Percentiles rank a stretch among this genome's conserved stretches.
Evolutionary conservation across 768 basidiomycete species (phyloP).

Genomic region (Agaricus subrufescens): DNA sequence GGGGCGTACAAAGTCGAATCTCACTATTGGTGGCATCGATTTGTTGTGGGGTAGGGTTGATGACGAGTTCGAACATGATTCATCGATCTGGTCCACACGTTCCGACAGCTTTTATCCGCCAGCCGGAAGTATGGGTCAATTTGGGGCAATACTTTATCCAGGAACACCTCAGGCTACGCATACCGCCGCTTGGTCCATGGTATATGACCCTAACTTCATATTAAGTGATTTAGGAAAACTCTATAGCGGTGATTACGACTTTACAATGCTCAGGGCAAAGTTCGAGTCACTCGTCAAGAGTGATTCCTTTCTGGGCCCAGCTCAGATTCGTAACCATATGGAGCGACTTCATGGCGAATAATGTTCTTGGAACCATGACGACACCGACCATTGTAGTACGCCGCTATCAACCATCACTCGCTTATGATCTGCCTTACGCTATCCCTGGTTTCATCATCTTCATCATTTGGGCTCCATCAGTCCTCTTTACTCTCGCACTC

Average conservation of each 20-base stretch:
- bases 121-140: background rate
- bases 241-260: background rate
- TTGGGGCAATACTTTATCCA: background rate
- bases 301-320: background rate
- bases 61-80: background rate
- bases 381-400: background rate
- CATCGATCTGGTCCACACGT: background rate
- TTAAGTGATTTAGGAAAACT: background rate
- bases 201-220: background rate
- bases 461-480: background rate
- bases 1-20: constrained; percentile 1
- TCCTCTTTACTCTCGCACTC: background rate
- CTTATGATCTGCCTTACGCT: background rate
- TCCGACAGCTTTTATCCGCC: background rate
- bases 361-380: background rate
- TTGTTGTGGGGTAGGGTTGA: background rate
- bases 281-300: background rate
- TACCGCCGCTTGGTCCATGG: background rate
- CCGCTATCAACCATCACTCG: background rate
- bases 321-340: background rate
- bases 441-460: constrained; percentile 3
- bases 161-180: background rate
- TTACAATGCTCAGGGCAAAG: background rate
- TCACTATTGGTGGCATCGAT: background rate
- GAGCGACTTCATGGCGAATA: constrained; percentile 4